Conservation (phyloP, 805 yeast species). For the Schizosaccharomyces pombe region ASM294v3 CU329670.1:1965501-1966000, state of each 20-base stretch:
- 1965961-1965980: slow-evolving; percentile 69
- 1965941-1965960: slow-evolving; percentile 51
- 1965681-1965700: too few species aligned
- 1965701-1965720: too few species aligned
- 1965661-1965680: slow-evolving; percentile 39
- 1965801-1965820: slow-evolving; percentile 67
- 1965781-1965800: slow-evolving; percentile 74
- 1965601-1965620: slow-evolving; percentile 30
- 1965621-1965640: slow-evolving; percentile 36
- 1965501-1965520: slow-evolving; percentile 44
- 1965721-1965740: too few species aligned
- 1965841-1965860: not conserved
- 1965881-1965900: slow-evolving; percentile 67
- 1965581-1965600: slow-evolving; percentile 41
- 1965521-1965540: slow-evolving; percentile 63
- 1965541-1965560: slow-evolving; percentile 43
- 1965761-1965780: slow-evolving; percentile 21
- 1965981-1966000: slow-evolving; percentile 78
- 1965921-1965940: slow-evolving; percentile 39
- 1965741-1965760: too few species aligned
- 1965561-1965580: slow-evolving; percentile 59
- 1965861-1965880: slow-evolving; percentile 22
- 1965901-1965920: slow-evolving; percentile 37
- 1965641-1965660: slow-evolving; percentile 55
- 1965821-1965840: slow-evolving; percentile 27